Conservation (phyloP, 345 rosid genomes). For the Citrus australasica region DNA sequence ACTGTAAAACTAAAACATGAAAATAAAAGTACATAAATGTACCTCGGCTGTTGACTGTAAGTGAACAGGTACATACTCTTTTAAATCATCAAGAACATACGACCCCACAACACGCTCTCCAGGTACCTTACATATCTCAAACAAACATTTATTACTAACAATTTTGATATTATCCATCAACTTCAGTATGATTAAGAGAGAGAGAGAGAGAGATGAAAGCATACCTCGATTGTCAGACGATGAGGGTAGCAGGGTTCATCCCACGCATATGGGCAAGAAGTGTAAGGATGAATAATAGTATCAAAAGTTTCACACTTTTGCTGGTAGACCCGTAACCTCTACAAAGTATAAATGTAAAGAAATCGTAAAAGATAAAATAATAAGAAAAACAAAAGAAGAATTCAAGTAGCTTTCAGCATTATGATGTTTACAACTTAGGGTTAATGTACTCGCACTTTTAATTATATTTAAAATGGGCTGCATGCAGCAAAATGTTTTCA, state of each 20-base stretch:
- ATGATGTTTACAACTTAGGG: not conserved
- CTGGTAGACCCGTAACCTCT: constrained; percentile 85
- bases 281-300: constrained; percentile 69
- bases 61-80: constrained; percentile 53
- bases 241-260: constrained; percentile 94
- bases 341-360: constrained; percentile 8
- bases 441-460: not conserved
- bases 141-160: constrained; percentile 6
- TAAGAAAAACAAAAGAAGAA: not conserved
- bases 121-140: constrained; percentile 55
- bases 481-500: not conserved
- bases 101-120: constrained; percentile 83
- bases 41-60: constrained; percentile 81
- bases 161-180: not conserved
- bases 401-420: not conserved
- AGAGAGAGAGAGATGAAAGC: constrained; percentile 1
- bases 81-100: constrained; percentile 74
- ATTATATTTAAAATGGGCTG: not conserved
- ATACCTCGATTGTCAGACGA: constrained; percentile 84
- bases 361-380: not conserved
- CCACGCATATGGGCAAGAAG: constrained; percentile 92
- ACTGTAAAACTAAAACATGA: not conserved
- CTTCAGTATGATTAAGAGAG: not conserved
- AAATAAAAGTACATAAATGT: constrained; percentile 8
- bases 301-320: constrained; percentile 88